Percentiles rank a stretch among this genome's conserved stretches.
phyloP scores from a whole-genome alignment of 1,139 yeast genomes.

The Yamadazyma atlantica region DNA sequence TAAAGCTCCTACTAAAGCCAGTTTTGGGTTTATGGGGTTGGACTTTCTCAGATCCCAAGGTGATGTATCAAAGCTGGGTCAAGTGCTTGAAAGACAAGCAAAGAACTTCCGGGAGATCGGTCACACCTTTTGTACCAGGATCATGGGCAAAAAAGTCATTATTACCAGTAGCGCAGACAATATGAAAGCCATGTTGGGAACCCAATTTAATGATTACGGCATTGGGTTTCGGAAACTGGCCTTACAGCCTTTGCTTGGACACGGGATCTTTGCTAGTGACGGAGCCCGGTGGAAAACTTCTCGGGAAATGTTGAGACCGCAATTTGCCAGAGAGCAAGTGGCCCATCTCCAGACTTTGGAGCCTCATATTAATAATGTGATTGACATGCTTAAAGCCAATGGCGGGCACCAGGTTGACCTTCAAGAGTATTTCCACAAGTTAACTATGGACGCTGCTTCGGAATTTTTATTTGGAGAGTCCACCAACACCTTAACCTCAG shows the following conservation, averaged over 20 bases:
- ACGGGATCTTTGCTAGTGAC: slow-evolving; percentile 58
- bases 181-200: slow-evolving; percentile 38
- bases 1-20: slow-evolving; percentile 4
- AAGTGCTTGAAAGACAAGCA: slow-evolving; percentile 9
- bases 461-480: slow-evolving; percentile 53
- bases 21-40: slow-evolving; percentile 9
- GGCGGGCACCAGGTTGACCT: slow-evolving; percentile 29
- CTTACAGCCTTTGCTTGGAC: slow-evolving; percentile 48
- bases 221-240: slow-evolving; percentile 47
- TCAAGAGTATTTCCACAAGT: slow-evolving; percentile 36
- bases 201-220: slow-evolving; percentile 50
- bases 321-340: slow-evolving; percentile 55
- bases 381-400: slow-evolving; percentile 25
- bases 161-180: slow-evolving; percentile 31
- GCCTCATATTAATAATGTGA: slow-evolving; percentile 41
- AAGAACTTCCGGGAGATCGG: slow-evolving; percentile 3
- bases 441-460: slow-evolving; percentile 52
- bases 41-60: slow-evolving; percentile 6
- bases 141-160: slow-evolving; percentile 10
- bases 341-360: slow-evolving; percentile 48
- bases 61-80: slow-evolving; percentile 9
- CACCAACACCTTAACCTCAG: slow-evolving; percentile 24
- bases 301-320: slow-evolving; percentile 57
- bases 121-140: slow-evolving; percentile 8
- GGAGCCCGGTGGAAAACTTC: slow-evolving; percentile 60